Base-by-base conservation (phyloP, 192 early-diverging fungal genomes). In the Funneliformis mosseae region DNA sequence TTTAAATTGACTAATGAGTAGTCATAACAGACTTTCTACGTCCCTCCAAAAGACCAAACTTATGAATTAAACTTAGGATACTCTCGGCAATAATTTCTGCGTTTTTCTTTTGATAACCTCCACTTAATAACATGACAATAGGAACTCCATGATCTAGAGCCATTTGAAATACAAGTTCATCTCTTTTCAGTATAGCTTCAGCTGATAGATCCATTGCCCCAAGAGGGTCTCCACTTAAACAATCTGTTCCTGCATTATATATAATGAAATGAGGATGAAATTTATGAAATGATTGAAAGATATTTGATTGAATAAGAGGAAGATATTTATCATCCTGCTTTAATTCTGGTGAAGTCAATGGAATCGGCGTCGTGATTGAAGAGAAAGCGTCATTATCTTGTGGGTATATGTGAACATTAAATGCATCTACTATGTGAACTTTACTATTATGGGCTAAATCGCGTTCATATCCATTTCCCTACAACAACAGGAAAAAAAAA, bases 61-160 rank as follows among this genome's bases (percentile, higher is more conserved):
- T 80, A 16, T 23, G 23, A 11, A 74, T 12, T 42, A 80, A 80
- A 74, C 74, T 80, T 63, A 72, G 27, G 39, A 80, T 80, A 42
- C 69, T 73, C 27, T 42, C n/a, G 10, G 68, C 12, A 55, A 80
- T 80, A 70, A 81, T 70, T 10, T 78, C 80, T 2, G 81, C 77
- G 62, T 81, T 81, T 77, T 78, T 78, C 23, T 70, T 81, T 62
- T 78, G 81, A 67, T 81, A 81, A 3, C 81, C 81, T 43, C 79
- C 79, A 55, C 79, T 74, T 42, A 80, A 60, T 8, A 80, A 28
- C 79, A 80, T 81, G 4, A 50, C 74, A 18, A 78, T 43, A 16
- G 81, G 81, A 38, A 81, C 45, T 27, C 79, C 62, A 43, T 74
- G 45, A 27, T 75, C 67, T 1, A 79, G n/a, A 33, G 81, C 81